Conservation (phyloP, 495 filamentous ascomycete species). For the Pyrenula aspistea region DNA sequence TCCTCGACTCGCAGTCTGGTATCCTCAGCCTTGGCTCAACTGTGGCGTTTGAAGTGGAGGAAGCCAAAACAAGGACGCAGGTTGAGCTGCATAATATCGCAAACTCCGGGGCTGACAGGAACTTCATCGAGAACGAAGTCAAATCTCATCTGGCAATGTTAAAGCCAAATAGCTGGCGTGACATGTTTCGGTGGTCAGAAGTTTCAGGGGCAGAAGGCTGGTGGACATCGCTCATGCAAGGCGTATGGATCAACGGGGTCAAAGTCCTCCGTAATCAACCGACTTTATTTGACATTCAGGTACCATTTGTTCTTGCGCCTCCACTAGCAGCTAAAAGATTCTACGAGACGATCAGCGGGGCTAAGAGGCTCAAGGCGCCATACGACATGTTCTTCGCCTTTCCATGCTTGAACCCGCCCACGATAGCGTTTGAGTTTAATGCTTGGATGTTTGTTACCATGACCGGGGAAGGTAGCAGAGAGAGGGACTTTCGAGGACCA, state of each 20-base stretch:
- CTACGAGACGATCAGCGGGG: conserved; percentile 21
- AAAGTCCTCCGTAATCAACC: conserved; percentile 21
- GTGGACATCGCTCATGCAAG: conserved; percentile 23
- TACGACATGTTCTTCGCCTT: conserved; percentile 18
- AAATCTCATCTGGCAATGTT: conserved; percentile 2
- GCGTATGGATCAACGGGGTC: conserved; percentile 16
- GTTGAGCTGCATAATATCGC: conserved; percentile 11
- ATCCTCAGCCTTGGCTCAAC: conserved; percentile 22
- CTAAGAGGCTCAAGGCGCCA: conserved; percentile 13
- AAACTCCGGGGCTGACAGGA: conserved; percentile 4
- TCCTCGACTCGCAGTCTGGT: conserved; percentile 18
- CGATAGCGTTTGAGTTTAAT: conserved; percentile 16
- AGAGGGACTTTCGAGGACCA: conserved; percentile 7
- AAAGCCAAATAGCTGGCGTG: conserved; percentile 7
- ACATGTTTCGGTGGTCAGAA: conserved; percentile 16
- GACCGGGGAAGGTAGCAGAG: conserved; percentile 6
- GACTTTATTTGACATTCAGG: conserved; percentile 17
- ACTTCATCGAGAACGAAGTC: neutral
- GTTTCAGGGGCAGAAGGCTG: conserved; percentile 21
- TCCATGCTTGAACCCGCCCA: conserved; percentile 21
- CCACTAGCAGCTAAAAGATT: conserved; percentile 19
- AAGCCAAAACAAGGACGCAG: conserved; percentile 12
- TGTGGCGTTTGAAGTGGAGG: conserved; percentile 9
- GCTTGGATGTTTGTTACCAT: conserved; percentile 15
- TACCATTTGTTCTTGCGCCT: conserved; percentile 23